phyloP scores from a whole-genome alignment of 1,284 basidiomycete genomes.

The Ustilago tritici region DNA sequence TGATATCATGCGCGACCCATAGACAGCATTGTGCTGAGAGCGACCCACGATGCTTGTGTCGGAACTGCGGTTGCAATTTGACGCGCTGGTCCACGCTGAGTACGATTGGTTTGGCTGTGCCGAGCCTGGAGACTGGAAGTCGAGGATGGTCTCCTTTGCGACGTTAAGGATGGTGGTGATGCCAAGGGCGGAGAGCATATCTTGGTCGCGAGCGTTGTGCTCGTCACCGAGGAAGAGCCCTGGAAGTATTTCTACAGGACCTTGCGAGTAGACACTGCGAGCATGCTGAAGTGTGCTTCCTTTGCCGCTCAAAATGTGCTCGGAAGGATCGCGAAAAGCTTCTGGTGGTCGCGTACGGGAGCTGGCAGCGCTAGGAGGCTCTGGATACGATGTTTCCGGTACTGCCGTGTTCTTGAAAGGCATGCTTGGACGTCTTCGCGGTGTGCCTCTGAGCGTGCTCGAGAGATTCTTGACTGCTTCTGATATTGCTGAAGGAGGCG shows the following conservation, averaged over 20 bases:
- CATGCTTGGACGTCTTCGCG: slow-evolving; percentile 60
- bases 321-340: slow-evolving; percentile 60
- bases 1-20: background rate
- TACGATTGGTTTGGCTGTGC: slow-evolving; percentile 15
- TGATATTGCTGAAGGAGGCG: slow-evolving; percentile 19
- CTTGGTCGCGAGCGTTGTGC: slow-evolving; percentile 87
- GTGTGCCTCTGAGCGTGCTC: slow-evolving; percentile 63
- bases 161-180: slow-evolving; percentile 91
- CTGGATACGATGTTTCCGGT: slow-evolving; percentile 14
- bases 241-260: slow-evolving; percentile 88
- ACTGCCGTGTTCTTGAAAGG: slow-evolving; percentile 41
- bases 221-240: slow-evolving; percentile 93
- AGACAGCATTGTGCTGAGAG: slow-evolving; percentile 6
- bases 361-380: slow-evolving; percentile 34
- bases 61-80: slow-evolving; percentile 5
- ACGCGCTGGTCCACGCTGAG: slow-evolving; percentile 16
- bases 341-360: slow-evolving; percentile 51
- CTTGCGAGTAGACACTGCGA: slow-evolving; percentile 76
- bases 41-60: background rate
- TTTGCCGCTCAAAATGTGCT: slow-evolving; percentile 63
- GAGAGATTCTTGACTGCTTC: slow-evolving; percentile 56
- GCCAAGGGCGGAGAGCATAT: slow-evolving; percentile 77
- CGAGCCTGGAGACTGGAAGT: slow-evolving; percentile 34
- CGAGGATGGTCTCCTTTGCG: slow-evolving; percentile 75
- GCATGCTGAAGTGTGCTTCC: slow-evolving; percentile 65